Base-by-base conservation (phyloP, 805 yeast species). In the Zygotorulaspora chibaensis region DNA sequence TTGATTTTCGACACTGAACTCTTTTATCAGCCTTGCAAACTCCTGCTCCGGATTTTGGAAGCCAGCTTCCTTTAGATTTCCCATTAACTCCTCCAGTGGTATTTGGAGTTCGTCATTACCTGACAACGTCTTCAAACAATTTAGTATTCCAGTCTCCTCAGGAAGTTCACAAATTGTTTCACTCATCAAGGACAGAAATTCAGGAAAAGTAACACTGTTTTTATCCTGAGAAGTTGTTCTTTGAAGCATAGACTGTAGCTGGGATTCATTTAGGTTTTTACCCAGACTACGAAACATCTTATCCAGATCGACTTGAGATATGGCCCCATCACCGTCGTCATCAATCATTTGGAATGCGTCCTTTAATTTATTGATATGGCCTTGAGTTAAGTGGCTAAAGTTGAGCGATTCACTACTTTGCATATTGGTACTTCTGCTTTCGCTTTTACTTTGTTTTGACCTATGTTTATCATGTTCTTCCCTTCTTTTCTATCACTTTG, bases 311-410 rank as follows among this genome's bases (percentile, higher is more conserved):
- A 70, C 62, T 26, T 64, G 58, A 1, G 83, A 68, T 35, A 86
- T 79, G 3, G 64, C 59, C 1, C 88, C 87, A 57, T 89, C 95
- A 20, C 83, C 80, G 50, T 90, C 91, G 30, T 84, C 84, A 59
- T 90, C 96, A 7, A 90, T 78, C 54, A 87, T 63, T 25, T 86
- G 80, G 63, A 89, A 90, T 1, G 93, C 81, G 53, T 86, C 84
- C 46, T 86, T 74, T 45, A 85, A 71, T 52, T 77, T 83, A 12
- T 78, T 70, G 20, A 87, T 79, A 57, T 86, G 87, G 28, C 74
- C 80, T 43, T 78, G 75, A 4, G 82, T 73, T 15, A 87, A 74
- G 48, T 69, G 70, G 38, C 66, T 63, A 50, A 69, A 63, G 40
- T 61, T 64, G 15, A 69, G 59, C 0, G 71, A 61, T 36, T 56